Evolutionary conservation across 331 rosid species (phyloP).

Genomic region (Dryas integrifolia): DNA sequence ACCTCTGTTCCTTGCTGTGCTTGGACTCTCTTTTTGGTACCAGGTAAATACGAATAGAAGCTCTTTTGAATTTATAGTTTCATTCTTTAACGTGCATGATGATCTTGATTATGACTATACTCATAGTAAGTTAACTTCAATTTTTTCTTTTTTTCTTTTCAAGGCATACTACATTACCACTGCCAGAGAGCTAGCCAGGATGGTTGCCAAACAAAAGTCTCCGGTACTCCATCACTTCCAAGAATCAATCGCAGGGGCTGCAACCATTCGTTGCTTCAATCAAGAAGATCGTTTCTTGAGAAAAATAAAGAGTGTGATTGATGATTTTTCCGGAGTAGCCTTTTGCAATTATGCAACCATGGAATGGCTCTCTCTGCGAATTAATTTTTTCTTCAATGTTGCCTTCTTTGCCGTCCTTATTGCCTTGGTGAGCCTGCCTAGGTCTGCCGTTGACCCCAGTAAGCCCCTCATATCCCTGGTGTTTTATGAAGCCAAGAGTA

Average conservation of each 20-base stretch:
- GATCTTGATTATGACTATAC: background rate
- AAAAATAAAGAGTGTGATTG: slow-evolving; percentile 44
- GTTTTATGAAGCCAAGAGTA: slow-evolving; percentile 2
- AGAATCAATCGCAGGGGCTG: slow-evolving; percentile 70
- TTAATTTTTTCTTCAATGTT: slow-evolving; percentile 78
- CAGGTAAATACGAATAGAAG: slow-evolving; percentile 46
- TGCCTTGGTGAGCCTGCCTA: slow-evolving; percentile 73
- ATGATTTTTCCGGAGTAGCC: slow-evolving; percentile 75
- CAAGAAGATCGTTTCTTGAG: slow-evolving; percentile 61
- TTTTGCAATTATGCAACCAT: slow-evolving; percentile 83
- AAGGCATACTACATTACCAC: slow-evolving; percentile 89
- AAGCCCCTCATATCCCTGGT: slow-evolving; percentile 32
- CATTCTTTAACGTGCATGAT: background rate
- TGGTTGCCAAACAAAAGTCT: slow-evolving; percentile 81
- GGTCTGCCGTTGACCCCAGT: slow-evolving; percentile 80
- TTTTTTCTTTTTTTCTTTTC: slow-evolving; percentile 22
- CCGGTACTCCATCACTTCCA: slow-evolving; percentile 92
- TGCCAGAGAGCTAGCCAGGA: slow-evolving; percentile 87
- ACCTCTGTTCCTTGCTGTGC: slow-evolving; percentile 56
- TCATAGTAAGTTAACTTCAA: background rate
- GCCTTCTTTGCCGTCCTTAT: slow-evolving; percentile 66
- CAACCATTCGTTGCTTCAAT: slow-evolving; percentile 73
- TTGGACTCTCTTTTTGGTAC: slow-evolving; percentile 81
- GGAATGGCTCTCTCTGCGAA: slow-evolving; percentile 92
- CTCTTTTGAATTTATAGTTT: background rate